Base-by-base conservation (phyloP, 352 stramenopile species). In the Phytophthora uliginosa region DNA sequence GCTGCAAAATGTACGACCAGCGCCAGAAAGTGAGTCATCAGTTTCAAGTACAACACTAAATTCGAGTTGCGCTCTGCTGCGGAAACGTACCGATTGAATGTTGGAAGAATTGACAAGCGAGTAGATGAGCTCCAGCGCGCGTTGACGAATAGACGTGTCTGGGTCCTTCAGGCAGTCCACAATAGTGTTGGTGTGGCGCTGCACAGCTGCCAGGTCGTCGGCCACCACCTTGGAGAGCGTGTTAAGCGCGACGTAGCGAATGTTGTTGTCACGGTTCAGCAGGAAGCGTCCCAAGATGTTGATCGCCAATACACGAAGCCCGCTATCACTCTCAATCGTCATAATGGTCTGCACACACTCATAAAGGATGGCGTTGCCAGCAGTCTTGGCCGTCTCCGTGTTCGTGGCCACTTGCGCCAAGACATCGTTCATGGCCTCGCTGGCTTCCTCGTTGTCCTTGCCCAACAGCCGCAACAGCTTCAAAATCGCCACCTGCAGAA, bases 321-420 rank as follows among this genome's bases (percentile, higher is more conserved):
- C 96, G 64, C 95, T 98, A 79, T 99, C 98, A 76, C 92, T 98
- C 78, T 99, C 96, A 55, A 99, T 98, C 17, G 89, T 88, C 97
- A 99, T 99, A 77, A 99, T 99, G 5, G 97, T 99, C 66, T 99
- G 95, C 26, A 99, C 98, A 73, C 97, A 99, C 83, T 99, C 98
- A 82, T 99, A 99, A 65, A 99, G 82, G 52, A 99, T 98, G 20
- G 96, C 98, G 82, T 99, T 99, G 36, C 98, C 98, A n/a, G 98
- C 96, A 77, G 99, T 99, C 79, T 99, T 99, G 45, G 96, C 96
- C 9, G 97, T 99, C 78, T 99, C 98, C 12, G 98, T 99, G 85
- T 99, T 99, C n/a, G 98, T 99, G n/a, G 98, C 98, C 38, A 99
- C 98, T 86, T 99, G 97, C 3, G 98, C 97, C 5, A 99, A 89